Evolutionary conservation across 2,329 filamentous ascomycete genomes (phyloP).

Genomic region (Colletotrichum sp.): DNA sequence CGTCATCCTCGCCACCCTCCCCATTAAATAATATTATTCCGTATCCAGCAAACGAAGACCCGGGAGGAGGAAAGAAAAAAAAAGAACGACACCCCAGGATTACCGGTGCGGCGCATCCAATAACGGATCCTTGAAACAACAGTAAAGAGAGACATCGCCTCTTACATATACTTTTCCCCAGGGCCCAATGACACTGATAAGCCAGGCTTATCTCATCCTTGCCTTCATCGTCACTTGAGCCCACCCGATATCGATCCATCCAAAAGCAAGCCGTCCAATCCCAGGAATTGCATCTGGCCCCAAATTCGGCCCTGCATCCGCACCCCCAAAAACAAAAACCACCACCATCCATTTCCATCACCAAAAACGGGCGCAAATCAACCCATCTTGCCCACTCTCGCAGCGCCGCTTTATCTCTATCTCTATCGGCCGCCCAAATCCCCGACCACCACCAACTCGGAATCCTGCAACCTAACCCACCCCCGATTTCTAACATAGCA

Average conservation of each 20-base stretch:
- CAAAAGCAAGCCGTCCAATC: slow-evolving; percentile 16
- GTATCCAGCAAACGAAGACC: neutral
- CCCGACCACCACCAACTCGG: neutral
- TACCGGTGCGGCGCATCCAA: neutral
- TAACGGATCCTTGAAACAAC: neutral
- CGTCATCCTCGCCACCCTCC: slow-evolving; percentile 9
- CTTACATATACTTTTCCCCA: slow-evolving; percentile 15
- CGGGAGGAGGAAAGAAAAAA: neutral
- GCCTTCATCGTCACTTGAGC: slow-evolving; percentile 57
- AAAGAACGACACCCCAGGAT: neutral
- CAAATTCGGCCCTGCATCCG: slow-evolving; percentile 11
- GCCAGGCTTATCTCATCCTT: slow-evolving; percentile 62
- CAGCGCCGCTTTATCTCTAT: slow-evolving; percentile 18
- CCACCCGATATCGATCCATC: slow-evolving; percentile 20
- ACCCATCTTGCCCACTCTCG: slow-evolving; percentile 14
- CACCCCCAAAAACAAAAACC: neutral
- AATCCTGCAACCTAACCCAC: neutral
- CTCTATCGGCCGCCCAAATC: neutral
- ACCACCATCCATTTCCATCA: slow-evolving; percentile 14
- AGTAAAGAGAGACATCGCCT: slow-evolving; percentile 6
- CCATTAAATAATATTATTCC: neutral
- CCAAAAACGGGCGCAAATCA: slow-evolving; percentile 23
- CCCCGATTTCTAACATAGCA: neutral
- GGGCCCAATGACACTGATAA: slow-evolving; percentile 62
- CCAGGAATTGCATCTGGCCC: slow-evolving; percentile 17